Conservation (phyloP, 345 rosid genomes). For the Durio zibethinus region DNA sequence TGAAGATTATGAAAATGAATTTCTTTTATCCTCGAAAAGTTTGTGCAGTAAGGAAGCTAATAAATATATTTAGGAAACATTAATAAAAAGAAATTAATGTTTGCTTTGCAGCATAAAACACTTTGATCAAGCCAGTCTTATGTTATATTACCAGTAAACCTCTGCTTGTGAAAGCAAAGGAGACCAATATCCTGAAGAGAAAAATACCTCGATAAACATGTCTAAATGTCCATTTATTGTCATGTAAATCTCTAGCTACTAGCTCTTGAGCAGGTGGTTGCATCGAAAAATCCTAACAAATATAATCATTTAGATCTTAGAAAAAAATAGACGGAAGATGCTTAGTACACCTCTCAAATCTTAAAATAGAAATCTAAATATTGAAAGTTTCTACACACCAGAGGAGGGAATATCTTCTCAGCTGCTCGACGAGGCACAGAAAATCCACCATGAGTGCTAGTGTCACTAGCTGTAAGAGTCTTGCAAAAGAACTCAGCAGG, state of each 20-base stretch:
- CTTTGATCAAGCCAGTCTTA: background rate
- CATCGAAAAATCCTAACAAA: conserved; percentile 76
- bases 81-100: background rate
- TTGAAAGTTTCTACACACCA: conserved; percentile 41
- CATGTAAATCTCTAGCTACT: conserved; percentile 89
- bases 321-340: background rate
- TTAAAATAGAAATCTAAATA: background rate
- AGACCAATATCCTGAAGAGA: background rate
- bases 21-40: background rate
- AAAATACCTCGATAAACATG: conserved; percentile 89
- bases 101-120: background rate
- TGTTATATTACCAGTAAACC: background rate
- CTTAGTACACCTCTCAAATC: background rate
- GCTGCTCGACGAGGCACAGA: conserved; percentile 98
- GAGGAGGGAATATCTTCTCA: conserved; percentile 92
- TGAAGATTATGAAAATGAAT: background rate
- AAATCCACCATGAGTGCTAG: conserved; percentile 96
- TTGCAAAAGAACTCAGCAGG: conserved; percentile 97
- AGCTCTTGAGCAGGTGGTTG: conserved; percentile 98
- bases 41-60: background rate
- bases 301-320: conserved; percentile 19
- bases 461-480: conserved; percentile 94
- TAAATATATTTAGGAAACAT: background rate
- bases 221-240: conserved; percentile 76
- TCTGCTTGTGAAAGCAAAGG: background rate